Percentiles rank a stretch among this genome's conserved stretches.
Evolutionary conservation across 805 yeast species (phyloP).

Genomic region (Clavispora fructus): DNA sequence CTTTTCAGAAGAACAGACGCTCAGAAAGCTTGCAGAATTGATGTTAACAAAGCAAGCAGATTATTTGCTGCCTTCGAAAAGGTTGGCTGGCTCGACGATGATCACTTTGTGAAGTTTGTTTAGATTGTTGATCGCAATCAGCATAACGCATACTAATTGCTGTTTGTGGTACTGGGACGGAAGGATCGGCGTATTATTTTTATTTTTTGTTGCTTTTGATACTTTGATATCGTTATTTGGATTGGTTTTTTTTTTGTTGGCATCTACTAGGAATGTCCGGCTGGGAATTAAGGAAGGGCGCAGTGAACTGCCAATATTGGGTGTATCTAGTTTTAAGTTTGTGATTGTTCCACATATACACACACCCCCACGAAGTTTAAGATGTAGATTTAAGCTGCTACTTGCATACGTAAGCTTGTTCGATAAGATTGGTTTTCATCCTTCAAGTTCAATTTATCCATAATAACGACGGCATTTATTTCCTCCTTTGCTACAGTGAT

Average conservation of each 20-base stretch:
- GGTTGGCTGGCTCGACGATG: constrained; percentile 88
- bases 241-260: neutral
- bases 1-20: constrained; percentile 97
- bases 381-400: neutral
- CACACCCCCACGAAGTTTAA: neutral
- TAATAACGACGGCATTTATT: too few relatives aligned
- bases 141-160: neutral
- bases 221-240: neutral
- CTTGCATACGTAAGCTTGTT: too few relatives aligned
- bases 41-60: constrained; percentile 92
- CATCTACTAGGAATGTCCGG: neutral
- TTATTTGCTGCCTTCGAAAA: constrained; percentile 84
- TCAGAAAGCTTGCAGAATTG: constrained; percentile 95
- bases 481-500: too few relatives aligned
- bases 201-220: neutral
- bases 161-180: neutral
- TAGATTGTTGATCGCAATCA: neutral
- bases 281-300: neutral
- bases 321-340: neutral
- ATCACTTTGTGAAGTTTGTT: constrained; percentile 41
- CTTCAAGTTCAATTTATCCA: too few relatives aligned
- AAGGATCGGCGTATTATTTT: neutral
- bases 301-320: neutral
- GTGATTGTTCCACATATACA: neutral
- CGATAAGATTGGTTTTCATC: too few relatives aligned